Evolutionary conservation across 768 basidiomycete species (phyloP), one percentile per base, ranked within the genome.

Genomic region (Sporobolomyces phaffii): DNA sequence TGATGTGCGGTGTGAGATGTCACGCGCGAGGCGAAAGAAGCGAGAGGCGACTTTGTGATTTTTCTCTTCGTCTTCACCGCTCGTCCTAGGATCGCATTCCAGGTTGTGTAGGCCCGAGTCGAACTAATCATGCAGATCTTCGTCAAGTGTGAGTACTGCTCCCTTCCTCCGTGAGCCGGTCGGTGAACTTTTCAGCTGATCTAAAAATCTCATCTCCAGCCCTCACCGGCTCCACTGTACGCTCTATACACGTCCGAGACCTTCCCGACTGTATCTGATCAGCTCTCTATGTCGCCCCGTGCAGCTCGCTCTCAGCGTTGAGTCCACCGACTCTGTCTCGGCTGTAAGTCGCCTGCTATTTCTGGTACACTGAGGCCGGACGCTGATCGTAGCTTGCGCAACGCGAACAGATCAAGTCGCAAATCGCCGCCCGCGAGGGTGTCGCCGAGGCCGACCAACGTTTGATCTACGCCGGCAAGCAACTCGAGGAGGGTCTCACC

Each of bases 391-490:
- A 13, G 40, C 14, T 22, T 43, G n/a, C 45, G 11, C 9, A 5
- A 26, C 48, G 24, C 10, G 48, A 28, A 93, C 80, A 90, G 69
- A 89, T 91, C 22, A 91, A 91, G 82, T 85, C 87, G 51, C 91
- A 91, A 84, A 91, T 93, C 47, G 90, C 91, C 77, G 90, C 91
- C 76, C 92, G 91, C 81, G 90, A 91, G 74, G 90, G 86, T 67
- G 93, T 93, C 71, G 90, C 90, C 65, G 90, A 89, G 7, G 90
- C 90, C 73, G 89, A 90, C 75, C 92, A 96, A 79, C 91, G 93
- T 74, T 79, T 98, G 80, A 97, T 98, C 83, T 99, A 97, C 78
- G 94, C 94, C 59, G 94, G 94, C 74, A 97, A 99, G 82, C 94
- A 97, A 80, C 88, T 99, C 74, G 94, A 98, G 82, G 96, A 99